phyloP scores from a whole-genome alignment of 257 asterid species.

The Salvia rosmarinus region DNA sequence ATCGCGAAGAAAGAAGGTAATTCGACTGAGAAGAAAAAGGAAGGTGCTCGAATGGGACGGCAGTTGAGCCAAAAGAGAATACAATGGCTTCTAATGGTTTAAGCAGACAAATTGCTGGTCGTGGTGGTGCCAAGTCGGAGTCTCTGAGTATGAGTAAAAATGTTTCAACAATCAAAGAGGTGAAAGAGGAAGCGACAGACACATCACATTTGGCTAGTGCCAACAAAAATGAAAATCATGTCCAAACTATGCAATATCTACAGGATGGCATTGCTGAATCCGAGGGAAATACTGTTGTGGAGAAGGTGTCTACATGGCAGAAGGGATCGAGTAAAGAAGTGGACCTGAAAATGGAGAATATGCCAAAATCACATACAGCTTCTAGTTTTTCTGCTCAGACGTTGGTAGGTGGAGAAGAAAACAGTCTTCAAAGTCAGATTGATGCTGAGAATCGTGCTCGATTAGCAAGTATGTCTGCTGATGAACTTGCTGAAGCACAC shows the following conservation, averaged over 20 bases:
- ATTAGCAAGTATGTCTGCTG: constrained; percentile 70
- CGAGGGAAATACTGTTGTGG: constrained; percentile 17
- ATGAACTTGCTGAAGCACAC: constrained; percentile 86
- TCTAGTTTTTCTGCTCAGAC: constrained; percentile 41
- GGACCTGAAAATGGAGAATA: constrained; percentile 31
- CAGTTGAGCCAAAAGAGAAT: constrained; percentile 29
- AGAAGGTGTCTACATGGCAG: constrained; percentile 25
- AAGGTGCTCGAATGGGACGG: constrained; percentile 18
- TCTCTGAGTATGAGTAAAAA: constrained; percentile 26
- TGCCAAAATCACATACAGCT: constrained; percentile 28
- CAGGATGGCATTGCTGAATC: constrained; percentile 12
- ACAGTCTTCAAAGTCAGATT: constrained; percentile 66
- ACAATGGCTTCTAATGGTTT: constrained; percentile 32
- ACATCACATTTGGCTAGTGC: constrained; percentile 31
- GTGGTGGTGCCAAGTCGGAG: constrained; percentile 28
- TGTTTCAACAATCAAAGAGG: constrained; percentile 26
- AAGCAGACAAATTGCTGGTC: constrained; percentile 24
- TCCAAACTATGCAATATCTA: constrained; percentile 26
- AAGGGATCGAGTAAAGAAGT: constrained; percentile 32
- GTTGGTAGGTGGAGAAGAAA: constrained; percentile 43
- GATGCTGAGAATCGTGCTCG: constrained; percentile 77
- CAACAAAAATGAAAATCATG: constrained; percentile 28
- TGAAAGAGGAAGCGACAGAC: constrained; percentile 25
- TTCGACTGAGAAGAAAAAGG: constrained; percentile 36
- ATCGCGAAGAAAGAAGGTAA: constrained; percentile 40